Evolutionary conservation across 768 basidiomycete species (phyloP), one percentile per base, ranked within the genome.

Genomic region (Cyclocybe aegerita): DNA sequence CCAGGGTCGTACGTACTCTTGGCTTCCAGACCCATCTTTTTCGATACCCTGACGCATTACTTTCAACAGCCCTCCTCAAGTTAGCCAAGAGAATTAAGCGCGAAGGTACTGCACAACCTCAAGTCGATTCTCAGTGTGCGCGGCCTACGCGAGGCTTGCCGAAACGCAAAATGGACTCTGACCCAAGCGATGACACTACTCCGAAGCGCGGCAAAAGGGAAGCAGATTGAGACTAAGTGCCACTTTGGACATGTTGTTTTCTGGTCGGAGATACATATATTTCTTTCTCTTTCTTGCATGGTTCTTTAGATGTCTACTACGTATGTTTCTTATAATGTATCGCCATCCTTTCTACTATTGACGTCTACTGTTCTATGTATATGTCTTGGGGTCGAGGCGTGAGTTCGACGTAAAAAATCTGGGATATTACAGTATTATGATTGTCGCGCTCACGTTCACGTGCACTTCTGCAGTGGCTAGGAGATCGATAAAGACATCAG

Each of bases 1-100:
- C 53, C 77, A 82, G 62, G 43, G 61, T 50, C 66, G 86, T 84
- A 48, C 49, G 60, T 46, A 15, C 31, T 38, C 37, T 32, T 43
- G 6, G 3, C 1, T 23, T 23, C 4, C 23, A 23, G 23, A 15
- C 14, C 37, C 3, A 7, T 14, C 31, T 33, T 4, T 11, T 23
- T 8, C 32, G 9, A 11, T 47, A 41, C 7, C 53, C 43, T 39
- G 9, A 44, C 47, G 32, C 30, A 36, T 14, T 33, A 2, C 10
- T 31, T 4, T 10, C 6, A 53, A 10, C 46, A 77, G 76, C 53
- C 9, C 62, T 78, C 31, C 40, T 66, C 32, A 69, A 58, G 45
- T 63, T 79, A 31, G 75, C 65, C 39, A 66, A 58, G 43, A 77
- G 66, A 59, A 70, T 79, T 36, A 65, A 66, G 49, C 69, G 59